These are phyloP conservation scores for Chlorella vulgaris DNA, from an alignment of 139 green algal genomes.

Conservation along the genomic window DNA sequence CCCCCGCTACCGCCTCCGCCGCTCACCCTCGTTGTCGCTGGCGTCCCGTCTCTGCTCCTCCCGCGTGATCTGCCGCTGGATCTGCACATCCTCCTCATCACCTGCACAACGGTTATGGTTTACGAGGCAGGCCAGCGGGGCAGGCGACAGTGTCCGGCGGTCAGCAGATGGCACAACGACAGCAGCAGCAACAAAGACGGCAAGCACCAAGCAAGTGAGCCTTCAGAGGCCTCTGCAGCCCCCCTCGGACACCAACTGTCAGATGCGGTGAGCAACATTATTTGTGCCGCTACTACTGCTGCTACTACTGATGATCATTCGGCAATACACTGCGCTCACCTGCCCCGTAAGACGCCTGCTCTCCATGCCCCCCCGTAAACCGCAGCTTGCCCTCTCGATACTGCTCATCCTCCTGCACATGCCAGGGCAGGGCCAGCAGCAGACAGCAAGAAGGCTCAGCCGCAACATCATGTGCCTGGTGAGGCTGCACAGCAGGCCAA, in stretches of 20 bases:
- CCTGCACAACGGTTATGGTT: slow-evolving; percentile 12
- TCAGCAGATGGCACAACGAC: too few relatives aligned
- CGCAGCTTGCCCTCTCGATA: slow-evolving; percentile 76
- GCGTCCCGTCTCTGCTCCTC: slow-evolving; percentile 29
- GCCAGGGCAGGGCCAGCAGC: neutral
- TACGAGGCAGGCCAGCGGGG: too few relatives aligned
- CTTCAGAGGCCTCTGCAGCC: too few relatives aligned
- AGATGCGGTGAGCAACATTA: neutral
- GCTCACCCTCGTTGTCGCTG: slow-evolving; percentile 23
- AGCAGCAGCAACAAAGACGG: too few relatives aligned
- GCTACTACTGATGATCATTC: too few relatives aligned
- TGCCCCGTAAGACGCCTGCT: slow-evolving; percentile 77
- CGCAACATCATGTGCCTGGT: neutral
- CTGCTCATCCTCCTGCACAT: slow-evolving; percentile 76
- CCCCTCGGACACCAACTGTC: too few relatives aligned
- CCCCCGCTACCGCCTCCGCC: neutral
- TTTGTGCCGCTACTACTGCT: too few relatives aligned
- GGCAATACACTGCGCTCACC: neutral
- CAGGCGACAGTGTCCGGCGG: too few relatives aligned
- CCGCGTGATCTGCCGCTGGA: slow-evolving; percentile 47
- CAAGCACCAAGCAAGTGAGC: too few relatives aligned
- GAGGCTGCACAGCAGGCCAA: neutral
- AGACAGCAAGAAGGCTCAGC: too few relatives aligned
- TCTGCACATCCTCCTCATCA: slow-evolving; percentile 78
- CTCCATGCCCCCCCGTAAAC: slow-evolving; percentile 64